These are phyloP conservation scores for Loxodes magnus DNA, from an alignment of 73 alveolate species.

Conservation along the genomic window DNA sequence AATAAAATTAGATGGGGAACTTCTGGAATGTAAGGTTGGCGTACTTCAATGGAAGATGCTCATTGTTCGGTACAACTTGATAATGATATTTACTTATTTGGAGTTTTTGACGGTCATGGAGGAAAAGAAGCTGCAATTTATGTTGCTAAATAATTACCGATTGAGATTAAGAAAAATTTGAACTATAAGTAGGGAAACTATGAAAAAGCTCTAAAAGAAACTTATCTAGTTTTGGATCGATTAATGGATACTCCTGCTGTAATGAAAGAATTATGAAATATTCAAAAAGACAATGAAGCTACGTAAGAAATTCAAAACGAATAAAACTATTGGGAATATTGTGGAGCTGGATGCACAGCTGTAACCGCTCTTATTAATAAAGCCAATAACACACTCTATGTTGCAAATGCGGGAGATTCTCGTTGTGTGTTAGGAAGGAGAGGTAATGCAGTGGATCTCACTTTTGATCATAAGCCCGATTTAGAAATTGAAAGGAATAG, in stretches of 20 bases:
- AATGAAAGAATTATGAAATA: not conserved
- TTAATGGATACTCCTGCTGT: conserved; percentile 16
- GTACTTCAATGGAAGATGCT: conserved; percentile 80
- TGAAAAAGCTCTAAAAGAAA: conserved; percentile 58
- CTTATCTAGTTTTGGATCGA: conserved; percentile 67
- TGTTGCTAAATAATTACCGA: conserved; percentile 48
- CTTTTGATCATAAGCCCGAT: conserved; percentile 86
- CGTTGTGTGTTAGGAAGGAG: conserved; percentile 49
- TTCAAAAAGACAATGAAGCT: not conserved
- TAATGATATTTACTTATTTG: conserved; percentile 52
- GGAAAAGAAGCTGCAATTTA: conserved; percentile 86
- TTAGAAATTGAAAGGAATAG: conserved; percentile 69
- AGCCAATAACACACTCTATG: conserved; percentile 43
- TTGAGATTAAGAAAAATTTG: conserved; percentile 37
- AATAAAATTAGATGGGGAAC: conserved; percentile 42
- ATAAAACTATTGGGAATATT: too few species aligned
- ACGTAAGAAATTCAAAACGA: too few species aligned
- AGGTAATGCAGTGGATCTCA: conserved; percentile 45
- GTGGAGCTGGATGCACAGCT: conserved; percentile 75
- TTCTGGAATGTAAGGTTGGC: conserved; percentile 68
- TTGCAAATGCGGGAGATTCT: conserved; percentile 95
- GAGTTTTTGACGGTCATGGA: conserved; percentile 94
- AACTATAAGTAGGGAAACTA: conserved; percentile 36
- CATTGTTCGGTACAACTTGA: conserved; percentile 56
- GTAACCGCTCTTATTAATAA: conserved; percentile 32